A percentile compares a stretch with the other conserved stretches of the same genome.
phyloP scores from a whole-genome alignment of 352 stramenopile genomes.

The Blastocystis sp. region DNA sequence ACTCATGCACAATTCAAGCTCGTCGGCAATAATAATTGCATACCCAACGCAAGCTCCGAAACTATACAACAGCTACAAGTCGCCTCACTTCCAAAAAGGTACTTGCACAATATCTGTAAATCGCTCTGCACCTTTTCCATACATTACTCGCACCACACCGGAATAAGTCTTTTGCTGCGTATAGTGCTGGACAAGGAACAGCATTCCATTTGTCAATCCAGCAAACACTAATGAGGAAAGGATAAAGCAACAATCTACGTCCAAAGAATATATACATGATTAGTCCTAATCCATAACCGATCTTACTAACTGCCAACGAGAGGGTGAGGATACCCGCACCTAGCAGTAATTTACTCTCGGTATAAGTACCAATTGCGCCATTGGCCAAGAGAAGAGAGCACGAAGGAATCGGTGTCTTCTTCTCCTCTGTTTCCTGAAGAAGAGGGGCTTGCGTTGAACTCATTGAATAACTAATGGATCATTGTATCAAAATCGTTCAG shows the following conservation, averaged over 20 bases:
- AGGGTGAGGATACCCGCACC: conserved; percentile 58
- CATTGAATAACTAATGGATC: not conserved
- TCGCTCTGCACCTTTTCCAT: not conserved
- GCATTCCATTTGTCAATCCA: conserved; percentile 44
- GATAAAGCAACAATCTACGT: not conserved
- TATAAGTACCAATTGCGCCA: conserved; percentile 8
- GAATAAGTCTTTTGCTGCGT: conserved; percentile 51
- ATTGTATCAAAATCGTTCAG: not conserved
- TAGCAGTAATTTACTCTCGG: not conserved
- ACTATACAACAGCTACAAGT: conserved; percentile 51
- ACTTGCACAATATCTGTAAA: conserved; percentile 46
- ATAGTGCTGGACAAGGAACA: conserved; percentile 42
- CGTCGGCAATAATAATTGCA: conserved; percentile 58
- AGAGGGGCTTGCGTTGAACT: not conserved
- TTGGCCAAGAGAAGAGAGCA: conserved; percentile 36
- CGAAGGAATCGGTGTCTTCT: conserved; percentile 11
- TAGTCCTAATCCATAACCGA: conserved; percentile 52
- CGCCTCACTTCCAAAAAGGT: not conserved
- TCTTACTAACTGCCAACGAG: conserved; percentile 32
- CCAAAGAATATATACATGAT: conserved; percentile 61
- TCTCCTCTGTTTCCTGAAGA: conserved; percentile 4
- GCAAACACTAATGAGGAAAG: conserved; percentile 12
- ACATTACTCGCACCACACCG: conserved; percentile 17
- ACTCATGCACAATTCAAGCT: not conserved
- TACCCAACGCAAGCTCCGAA: conserved; percentile 58